These are phyloP conservation scores for Escallonia rubra DNA, from an alignment of 129 eudicot genomes.

Conservation along the genomic window DNA sequence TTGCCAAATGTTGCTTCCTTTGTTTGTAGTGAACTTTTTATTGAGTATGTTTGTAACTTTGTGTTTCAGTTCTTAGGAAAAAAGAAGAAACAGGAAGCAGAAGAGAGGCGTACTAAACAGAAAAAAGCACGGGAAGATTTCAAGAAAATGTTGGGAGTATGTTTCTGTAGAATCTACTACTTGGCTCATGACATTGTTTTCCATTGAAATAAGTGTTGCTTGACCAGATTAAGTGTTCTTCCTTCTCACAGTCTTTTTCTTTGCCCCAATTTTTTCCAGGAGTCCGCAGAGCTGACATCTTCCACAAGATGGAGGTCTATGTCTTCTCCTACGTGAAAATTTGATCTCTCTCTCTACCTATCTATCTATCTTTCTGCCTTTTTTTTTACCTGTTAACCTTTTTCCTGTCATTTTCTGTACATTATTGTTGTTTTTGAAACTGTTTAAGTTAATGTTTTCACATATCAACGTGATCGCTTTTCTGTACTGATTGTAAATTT, in stretches of 20 bases:
- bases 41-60: constrained; percentile 16
- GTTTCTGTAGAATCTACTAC: neutral
- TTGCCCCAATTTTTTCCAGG: constrained; percentile 34
- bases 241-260: neutral
- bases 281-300: constrained; percentile 65
- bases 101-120: constrained; percentile 70
- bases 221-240: neutral
- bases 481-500: constrained; percentile 10
- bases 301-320: constrained; percentile 80
- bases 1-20: constrained; percentile 4
- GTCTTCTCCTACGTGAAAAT: constrained; percentile 7
- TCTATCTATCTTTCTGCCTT: neutral
- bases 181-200: neutral
- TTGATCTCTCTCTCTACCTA: neutral
- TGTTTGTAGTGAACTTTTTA: neutral
- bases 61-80: constrained; percentile 59
- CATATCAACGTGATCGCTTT: neutral
- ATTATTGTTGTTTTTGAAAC: no score
- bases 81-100: constrained; percentile 86
- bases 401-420: neutral
- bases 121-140: constrained; percentile 82
- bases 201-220: no score
- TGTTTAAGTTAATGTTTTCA: no score
- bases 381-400: neutral
- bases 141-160: constrained; percentile 73